Conservation (phyloP, 108 stramenopile species). For the Pseudonitzschia multistriata region DNA sequence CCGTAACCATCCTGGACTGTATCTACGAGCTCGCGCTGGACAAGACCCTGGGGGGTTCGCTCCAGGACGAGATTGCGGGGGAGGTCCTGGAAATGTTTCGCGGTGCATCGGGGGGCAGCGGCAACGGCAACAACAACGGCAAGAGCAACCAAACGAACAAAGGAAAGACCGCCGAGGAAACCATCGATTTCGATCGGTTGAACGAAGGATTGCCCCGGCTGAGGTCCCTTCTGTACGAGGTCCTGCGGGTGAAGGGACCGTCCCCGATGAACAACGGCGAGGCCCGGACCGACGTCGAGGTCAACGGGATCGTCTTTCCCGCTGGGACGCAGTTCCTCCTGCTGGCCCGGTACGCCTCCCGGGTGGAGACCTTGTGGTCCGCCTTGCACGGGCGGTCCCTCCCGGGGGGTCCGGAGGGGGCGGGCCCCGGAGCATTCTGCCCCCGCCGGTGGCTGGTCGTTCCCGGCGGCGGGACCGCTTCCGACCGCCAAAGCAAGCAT, state of each 20-base stretch:
- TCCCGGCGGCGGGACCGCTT: not conserved
- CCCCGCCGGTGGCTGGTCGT: slow-evolving; percentile 16
- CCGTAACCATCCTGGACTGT: not conserved
- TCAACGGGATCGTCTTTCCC: not conserved
- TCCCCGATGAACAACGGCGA: not conserved
- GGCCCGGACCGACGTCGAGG: not conserved
- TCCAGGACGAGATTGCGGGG: slow-evolving; percentile 4
- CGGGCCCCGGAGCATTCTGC: slow-evolving; percentile 11
- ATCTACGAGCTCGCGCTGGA: slow-evolving; percentile 20
- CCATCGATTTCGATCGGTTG: slow-evolving; percentile 2
- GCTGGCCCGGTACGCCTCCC: not conserved
- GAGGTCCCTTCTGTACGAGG: slow-evolving; percentile 16
- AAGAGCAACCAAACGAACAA: too few relatives aligned
- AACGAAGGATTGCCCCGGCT: slow-evolving; percentile 10
- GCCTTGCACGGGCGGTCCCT: not conserved
- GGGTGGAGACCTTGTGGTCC: not conserved
- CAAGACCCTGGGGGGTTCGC: not conserved
- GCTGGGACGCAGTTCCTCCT: not conserved
- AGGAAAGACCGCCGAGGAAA: too few relatives aligned
- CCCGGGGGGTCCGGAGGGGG: slow-evolving; percentile 1
- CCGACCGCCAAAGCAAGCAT: not conserved
- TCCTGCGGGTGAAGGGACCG: slow-evolving; percentile 13
- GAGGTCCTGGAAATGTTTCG: not conserved
- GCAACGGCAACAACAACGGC: not conserved
- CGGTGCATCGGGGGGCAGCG: not conserved